A percentile compares a stretch with the other conserved stretches of the same genome.
Evolutionary conservation across 495 filamentous ascomycete species (phyloP).

Genomic region (Margaritispora aquatica): DNA sequence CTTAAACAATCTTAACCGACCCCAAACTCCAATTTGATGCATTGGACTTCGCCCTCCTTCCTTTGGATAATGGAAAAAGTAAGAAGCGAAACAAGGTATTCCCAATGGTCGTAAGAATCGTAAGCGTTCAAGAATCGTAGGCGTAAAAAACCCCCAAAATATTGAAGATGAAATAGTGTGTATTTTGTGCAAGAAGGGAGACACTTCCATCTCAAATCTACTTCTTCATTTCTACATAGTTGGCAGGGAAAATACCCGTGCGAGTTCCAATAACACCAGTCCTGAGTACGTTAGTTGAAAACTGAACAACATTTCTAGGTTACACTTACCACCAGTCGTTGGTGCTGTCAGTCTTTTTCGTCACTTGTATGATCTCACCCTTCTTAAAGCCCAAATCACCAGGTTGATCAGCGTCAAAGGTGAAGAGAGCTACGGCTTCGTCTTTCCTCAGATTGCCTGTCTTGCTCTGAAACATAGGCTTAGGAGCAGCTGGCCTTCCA

Average conservation of each 20-base stretch:
- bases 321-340: slow-evolving; percentile 78
- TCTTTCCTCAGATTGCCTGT: slow-evolving; percentile 65
- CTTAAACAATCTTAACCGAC: no score
- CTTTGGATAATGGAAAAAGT: background rate
- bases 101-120: no score
- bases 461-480: slow-evolving; percentile 69
- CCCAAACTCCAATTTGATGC: background rate
- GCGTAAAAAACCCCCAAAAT: no score
- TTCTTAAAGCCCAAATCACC: slow-evolving; percentile 96
- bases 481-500: slow-evolving; percentile 74
- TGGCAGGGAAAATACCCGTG: slow-evolving; percentile 35
- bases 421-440: slow-evolving; percentile 84
- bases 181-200: background rate
- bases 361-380: slow-evolving; percentile 93
- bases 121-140: background rate
- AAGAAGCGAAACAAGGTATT: no score
- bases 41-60: background rate
- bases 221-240: slow-evolving; percentile 17
- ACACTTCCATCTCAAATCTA: background rate
- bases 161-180: background rate
- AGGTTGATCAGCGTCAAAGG: slow-evolving; percentile 88
- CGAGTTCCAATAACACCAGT: slow-evolving; percentile 48
- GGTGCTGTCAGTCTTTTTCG: slow-evolving; percentile 90
- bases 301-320: background rate
- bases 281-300: slow-evolving; percentile 32